Evolutionary conservation across 2,329 filamentous ascomycete genomes (phyloP).

Genomic region (Whalleya microplaca): DNA sequence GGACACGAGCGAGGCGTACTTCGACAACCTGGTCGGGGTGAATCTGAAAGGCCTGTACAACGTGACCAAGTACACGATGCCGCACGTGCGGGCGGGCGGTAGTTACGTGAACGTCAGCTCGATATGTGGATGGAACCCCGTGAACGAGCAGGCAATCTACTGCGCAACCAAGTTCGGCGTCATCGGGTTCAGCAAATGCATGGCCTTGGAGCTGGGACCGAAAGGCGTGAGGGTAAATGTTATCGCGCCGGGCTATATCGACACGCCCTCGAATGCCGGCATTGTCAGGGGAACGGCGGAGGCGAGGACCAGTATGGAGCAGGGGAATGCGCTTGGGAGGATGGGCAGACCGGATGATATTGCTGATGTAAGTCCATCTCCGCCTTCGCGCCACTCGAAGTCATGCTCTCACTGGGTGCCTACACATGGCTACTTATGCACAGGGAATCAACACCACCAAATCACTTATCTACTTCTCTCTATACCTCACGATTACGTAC

Average conservation of each 20-base stretch:
- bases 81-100: conserved; percentile 39
- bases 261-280: conserved; percentile 41
- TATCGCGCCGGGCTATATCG: conserved; percentile 34
- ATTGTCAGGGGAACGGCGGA: conserved; percentile 50
- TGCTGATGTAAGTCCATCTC: conserved; percentile 27
- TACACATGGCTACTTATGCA: too few relatives aligned
- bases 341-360: conserved; percentile 34
- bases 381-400: neutral
- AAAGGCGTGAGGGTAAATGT: conserved; percentile 43
- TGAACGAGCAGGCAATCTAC: conserved; percentile 35
- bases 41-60: conserved; percentile 51
- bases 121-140: conserved; percentile 37
- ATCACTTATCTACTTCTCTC: too few relatives aligned
- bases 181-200: conserved; percentile 47
- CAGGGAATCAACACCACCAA: too few relatives aligned
- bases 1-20: conserved; percentile 49
- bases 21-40: conserved; percentile 47
- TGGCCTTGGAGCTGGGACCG: conserved; percentile 45
- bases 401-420: neutral
- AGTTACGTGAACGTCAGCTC: conserved; percentile 45
- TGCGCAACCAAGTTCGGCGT: conserved; percentile 46
- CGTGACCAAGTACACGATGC: conserved; percentile 46
- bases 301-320: conserved; percentile 35
- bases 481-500: neutral
- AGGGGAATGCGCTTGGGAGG: conserved; percentile 30